phyloP scores from a whole-genome alignment of 176 grass and related monocot genomes.

The barley (Hordeum vulgare) region MorexV3_pseudomolecules_assembly NC_058519.1:14990165-14990664 shows the following conservation, averaged over 20 bases:
- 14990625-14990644: neutral
- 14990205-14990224: conserved; percentile 38
- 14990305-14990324: conserved; percentile 85
- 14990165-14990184: neutral
- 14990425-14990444: conserved; percentile 70
- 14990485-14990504: neutral
- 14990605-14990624: neutral
- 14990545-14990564: conserved; percentile 40
- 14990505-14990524: neutral
- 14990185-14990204: conserved; percentile 44
- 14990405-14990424: conserved; percentile 67
- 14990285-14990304: conserved; percentile 80
- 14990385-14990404: conserved; percentile 71
- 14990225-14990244: conserved; percentile 15
- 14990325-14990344: conserved; percentile 87
- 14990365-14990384: conserved; percentile 82
- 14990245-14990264: conserved; percentile 42
- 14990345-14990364: conserved; percentile 71
- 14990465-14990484: neutral
- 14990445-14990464: neutral
- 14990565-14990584: conserved; percentile 49
- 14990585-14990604: conserved; percentile 33
- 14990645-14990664: conserved; percentile 24
- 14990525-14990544: neutral
- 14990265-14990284: conserved; percentile 65